Conservation (phyloP, 208 protist species). For the Herpetomonas samuelpessoai region DNA sequence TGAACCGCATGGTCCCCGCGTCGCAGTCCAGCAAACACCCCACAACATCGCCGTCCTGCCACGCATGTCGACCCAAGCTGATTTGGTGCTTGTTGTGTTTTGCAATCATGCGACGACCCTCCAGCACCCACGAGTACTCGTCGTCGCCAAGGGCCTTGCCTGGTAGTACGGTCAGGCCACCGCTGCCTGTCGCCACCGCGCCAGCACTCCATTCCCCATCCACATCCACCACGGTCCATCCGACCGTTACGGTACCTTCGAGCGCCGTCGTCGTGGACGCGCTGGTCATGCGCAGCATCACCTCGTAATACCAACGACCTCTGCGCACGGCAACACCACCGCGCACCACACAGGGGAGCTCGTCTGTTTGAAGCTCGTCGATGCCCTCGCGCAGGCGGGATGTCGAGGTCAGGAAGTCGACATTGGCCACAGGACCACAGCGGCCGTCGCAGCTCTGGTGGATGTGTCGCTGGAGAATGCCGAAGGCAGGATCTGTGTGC, state of each 20-base stretch:
- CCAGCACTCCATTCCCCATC: neutral
- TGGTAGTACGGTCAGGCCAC: conserved; percentile 14
- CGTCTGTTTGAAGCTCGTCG: conserved; percentile 33
- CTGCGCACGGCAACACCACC: conserved; percentile 66
- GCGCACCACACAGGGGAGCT: conserved; percentile 53
- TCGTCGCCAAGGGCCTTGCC: conserved; percentile 61
- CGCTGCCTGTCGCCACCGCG: neutral
- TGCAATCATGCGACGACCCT: conserved; percentile 71
- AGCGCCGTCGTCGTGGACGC: conserved; percentile 48
- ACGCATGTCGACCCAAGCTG: conserved; percentile 46
- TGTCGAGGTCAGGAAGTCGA: conserved; percentile 17
- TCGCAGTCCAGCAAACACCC: conserved; percentile 89
- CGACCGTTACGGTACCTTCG: conserved; percentile 6
- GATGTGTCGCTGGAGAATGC: neutral
- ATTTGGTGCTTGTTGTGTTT: conserved; percentile 62
- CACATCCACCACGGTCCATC: conserved; percentile 6
- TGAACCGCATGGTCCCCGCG: conserved; percentile 62
- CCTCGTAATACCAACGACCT: conserved; percentile 91
- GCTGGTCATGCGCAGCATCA: conserved; percentile 52
- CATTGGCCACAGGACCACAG: conserved; percentile 42
- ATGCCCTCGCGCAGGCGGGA: conserved; percentile 6
- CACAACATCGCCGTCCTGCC: conserved; percentile 84
- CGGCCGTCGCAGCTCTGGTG: conserved; percentile 22
- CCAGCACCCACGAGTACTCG: conserved; percentile 74
- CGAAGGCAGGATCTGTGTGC: neutral